Conservation (phyloP, 768 basidiomycete species). For the Mycena kentingensis region DNA sequence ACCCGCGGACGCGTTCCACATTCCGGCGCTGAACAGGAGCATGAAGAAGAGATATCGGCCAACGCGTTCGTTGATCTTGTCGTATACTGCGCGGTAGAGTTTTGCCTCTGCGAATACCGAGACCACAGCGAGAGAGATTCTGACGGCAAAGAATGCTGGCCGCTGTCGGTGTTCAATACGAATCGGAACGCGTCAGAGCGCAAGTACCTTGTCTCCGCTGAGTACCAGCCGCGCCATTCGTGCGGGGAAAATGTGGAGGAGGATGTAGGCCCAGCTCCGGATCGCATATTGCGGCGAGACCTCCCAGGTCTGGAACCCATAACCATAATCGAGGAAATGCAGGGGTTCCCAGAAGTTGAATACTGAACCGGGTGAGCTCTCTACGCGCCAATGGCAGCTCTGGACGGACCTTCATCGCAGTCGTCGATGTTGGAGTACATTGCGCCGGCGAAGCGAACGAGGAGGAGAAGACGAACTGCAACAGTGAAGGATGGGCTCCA, state of each 20-base stretch:
- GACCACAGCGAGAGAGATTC: constrained; percentile 74
- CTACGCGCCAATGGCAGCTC: not conserved
- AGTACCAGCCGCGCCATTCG: constrained; percentile 54
- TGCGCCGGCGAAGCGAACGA: constrained; percentile 78
- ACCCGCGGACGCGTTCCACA: constrained; percentile 94
- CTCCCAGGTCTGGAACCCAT: constrained; percentile 99
- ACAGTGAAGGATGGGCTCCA: constrained; percentile 84
- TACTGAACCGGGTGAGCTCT: constrained; percentile 48
- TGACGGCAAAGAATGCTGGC: constrained; percentile 84
- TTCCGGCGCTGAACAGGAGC: constrained; percentile 82
- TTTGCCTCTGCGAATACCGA: constrained; percentile 77
- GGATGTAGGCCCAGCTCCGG: constrained; percentile 91
- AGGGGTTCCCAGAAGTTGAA: constrained; percentile 99
- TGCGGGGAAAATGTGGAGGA: constrained; percentile 74
- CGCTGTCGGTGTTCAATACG: constrained; percentile 49
- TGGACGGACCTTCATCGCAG: constrained; percentile 85
- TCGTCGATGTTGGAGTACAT: constrained; percentile 97
- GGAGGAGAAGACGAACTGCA: constrained; percentile 80
- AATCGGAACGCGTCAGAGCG: not conserved
- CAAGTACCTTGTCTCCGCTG: constrained; percentile 67
- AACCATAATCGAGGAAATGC: constrained; percentile 83
- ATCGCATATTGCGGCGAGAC: constrained; percentile 89
- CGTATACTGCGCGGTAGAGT: constrained; percentile 79
- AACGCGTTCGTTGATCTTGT: constrained; percentile 83
- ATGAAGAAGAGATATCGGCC: constrained; percentile 94